Conservation (phyloP, 768 basidiomycete species). For the Mycena capillaripes region DNA sequence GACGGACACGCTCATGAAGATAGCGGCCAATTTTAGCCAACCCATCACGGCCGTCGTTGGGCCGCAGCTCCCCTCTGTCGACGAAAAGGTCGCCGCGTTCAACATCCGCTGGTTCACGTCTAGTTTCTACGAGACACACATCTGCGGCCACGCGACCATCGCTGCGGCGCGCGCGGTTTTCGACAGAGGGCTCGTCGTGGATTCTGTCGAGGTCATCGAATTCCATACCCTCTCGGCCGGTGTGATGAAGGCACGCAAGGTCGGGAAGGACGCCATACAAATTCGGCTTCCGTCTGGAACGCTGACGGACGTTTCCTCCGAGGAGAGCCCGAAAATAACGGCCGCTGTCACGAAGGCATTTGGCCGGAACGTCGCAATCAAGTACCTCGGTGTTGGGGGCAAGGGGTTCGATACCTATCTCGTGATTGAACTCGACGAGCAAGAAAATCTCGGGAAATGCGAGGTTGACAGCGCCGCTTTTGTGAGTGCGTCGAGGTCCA, state of each 20-base stretch:
- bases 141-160: constrained; percentile 50
- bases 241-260: constrained; percentile 46
- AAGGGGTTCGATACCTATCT: constrained; percentile 51
- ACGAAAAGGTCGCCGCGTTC: constrained; percentile 46
- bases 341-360: constrained; percentile 53
- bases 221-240: constrained; percentile 48
- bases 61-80: constrained; percentile 38
- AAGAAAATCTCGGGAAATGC: constrained; percentile 52
- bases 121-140: constrained; percentile 41
- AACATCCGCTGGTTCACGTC: constrained; percentile 56
- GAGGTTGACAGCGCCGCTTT: constrained; percentile 48
- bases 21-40: constrained; percentile 61
- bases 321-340: constrained; percentile 48
- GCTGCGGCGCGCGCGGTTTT: constrained; percentile 60
- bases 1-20: constrained; percentile 45
- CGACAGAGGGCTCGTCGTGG: constrained; percentile 43
- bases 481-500: constrained; percentile 43
- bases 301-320: constrained; percentile 42
- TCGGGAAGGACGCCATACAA: constrained; percentile 50
- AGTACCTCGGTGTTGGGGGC: constrained; percentile 52
- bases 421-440: constrained; percentile 57
- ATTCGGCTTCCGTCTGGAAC: constrained; percentile 52
- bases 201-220: constrained; percentile 49
- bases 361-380: constrained; percentile 52
- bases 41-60: constrained; percentile 56